A percentile compares a stretch with the other conserved stretches of the same genome.
Conservation (phyloP, 116 monocot species). For the Zostera marina region DNA sequence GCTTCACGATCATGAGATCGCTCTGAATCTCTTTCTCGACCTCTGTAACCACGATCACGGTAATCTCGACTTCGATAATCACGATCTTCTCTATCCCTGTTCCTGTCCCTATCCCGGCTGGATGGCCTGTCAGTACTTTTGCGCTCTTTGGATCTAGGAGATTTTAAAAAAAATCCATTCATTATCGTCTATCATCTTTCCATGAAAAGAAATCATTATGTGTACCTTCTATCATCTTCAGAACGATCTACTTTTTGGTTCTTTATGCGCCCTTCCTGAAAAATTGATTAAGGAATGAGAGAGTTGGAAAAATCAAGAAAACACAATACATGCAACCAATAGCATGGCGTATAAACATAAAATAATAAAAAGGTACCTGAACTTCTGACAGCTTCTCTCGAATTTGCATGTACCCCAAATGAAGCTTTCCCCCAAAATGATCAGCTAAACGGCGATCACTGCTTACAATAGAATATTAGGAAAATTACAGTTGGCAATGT, state of each 20-base stretch:
- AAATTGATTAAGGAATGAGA: background rate
- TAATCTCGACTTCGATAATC: conserved; percentile 24
- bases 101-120: conserved; percentile 20
- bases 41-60: conserved; percentile 34
- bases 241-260: conserved; percentile 20
- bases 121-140: conserved; percentile 15
- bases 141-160: conserved; percentile 42
- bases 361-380: conserved; percentile 28
- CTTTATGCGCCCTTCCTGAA: conserved; percentile 59
- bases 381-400: conserved; percentile 75
- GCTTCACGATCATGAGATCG: conserved; percentile 40
- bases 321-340: background rate
- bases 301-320: background rate
- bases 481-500: background rate
- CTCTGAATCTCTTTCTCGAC: conserved; percentile 31
- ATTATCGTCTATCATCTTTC: too few species aligned
- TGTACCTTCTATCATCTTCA: conserved; percentile 46
- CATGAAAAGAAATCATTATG: background rate
- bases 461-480: background rate
- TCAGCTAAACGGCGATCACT: conserved; percentile 32
- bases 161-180: background rate
- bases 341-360: background rate
- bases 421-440: conserved; percentile 96
- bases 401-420: conserved; percentile 71
- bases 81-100: conserved; percentile 34